These are phyloP conservation scores for Acanthamoeba quina DNA, from an alignment of 208 protist genomes.

Conservation along the genomic window DNA sequence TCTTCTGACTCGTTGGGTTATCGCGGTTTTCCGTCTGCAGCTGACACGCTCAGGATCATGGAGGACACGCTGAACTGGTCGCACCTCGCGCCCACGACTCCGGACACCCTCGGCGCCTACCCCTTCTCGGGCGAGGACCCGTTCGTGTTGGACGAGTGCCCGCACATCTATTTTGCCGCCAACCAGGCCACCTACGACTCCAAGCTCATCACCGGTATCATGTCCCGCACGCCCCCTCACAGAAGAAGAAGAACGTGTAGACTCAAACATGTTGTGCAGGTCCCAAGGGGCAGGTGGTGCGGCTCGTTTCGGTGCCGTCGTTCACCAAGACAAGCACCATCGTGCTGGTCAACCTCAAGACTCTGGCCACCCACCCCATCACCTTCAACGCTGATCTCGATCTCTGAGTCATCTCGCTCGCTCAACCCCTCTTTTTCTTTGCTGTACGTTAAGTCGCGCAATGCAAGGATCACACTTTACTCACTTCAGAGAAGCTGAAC, in stretches of 20 bases:
- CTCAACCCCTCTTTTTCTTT: no score
- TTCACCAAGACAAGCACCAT: slow-evolving; percentile 76
- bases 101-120: slow-evolving; percentile 79
- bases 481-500: background rate
- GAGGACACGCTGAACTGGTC: slow-evolving; percentile 80
- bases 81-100: slow-evolving; percentile 84
- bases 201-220: slow-evolving; percentile 75
- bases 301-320: slow-evolving; percentile 76
- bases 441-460: no score
- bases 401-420: background rate
- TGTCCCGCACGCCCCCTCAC: background rate
- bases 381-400: slow-evolving; percentile 57
- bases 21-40: background rate
- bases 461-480: background rate
- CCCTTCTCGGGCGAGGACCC: slow-evolving; percentile 82
- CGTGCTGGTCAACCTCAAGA: slow-evolving; percentile 79
- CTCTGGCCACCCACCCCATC: slow-evolving; percentile 57
- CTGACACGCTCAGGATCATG: slow-evolving; percentile 71
- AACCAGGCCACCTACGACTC: slow-evolving; percentile 76
- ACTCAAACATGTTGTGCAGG: background rate
- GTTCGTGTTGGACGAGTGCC: slow-evolving; percentile 83
- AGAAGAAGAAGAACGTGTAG: no score
- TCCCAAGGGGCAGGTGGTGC: slow-evolving; percentile 73
- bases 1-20: background rate
- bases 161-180: slow-evolving; percentile 83